Evolutionary conservation across 2,329 filamentous ascomycete species (phyloP).

Genomic region (Hypoxylon rubiginosum): DNA sequence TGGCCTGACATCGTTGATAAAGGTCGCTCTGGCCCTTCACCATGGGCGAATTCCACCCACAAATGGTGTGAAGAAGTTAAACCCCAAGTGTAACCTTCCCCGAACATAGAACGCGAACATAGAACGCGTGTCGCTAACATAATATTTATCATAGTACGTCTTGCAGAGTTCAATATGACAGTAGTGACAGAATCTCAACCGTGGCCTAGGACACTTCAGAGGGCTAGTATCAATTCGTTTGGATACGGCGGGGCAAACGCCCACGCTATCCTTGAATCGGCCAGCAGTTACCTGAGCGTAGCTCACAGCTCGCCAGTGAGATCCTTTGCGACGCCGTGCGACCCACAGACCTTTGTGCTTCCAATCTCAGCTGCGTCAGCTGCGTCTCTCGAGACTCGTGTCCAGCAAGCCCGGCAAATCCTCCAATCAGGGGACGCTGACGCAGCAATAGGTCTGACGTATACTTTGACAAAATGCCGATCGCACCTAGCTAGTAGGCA

Average conservation of each 20-base stretch:
- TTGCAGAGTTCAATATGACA: slow-evolving; percentile 1
- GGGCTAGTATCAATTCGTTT: slow-evolving; percentile 24
- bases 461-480: too few species aligned
- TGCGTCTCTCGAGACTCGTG: background rate
- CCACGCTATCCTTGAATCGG: slow-evolving; percentile 13
- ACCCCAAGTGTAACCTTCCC: slow-evolving; percentile 38
- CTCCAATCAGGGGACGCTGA: too few species aligned
- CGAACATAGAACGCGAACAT: too few species aligned
- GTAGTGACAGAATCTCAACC: slow-evolving; percentile 7
- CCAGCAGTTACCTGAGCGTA: background rate
- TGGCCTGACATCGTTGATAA: slow-evolving; percentile 39
- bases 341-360: too few species aligned
- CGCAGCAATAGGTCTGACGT: too few species aligned
- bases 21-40: slow-evolving; percentile 30
- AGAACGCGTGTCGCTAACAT: too few species aligned
- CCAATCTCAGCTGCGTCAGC: too few species aligned
- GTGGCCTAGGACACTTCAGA: background rate
- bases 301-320: background rate
- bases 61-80: slow-evolving; percentile 25
- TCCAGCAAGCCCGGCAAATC: too few species aligned
- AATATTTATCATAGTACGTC: too few species aligned
- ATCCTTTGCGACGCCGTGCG: background rate
- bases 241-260: slow-evolving; percentile 29
- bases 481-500: too few species aligned
- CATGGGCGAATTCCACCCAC: slow-evolving; percentile 34